These are phyloP conservation scores for Arachis hypogaea DNA, from an alignment of 306 rosid genomes.

Conservation along the genomic window DNA sequence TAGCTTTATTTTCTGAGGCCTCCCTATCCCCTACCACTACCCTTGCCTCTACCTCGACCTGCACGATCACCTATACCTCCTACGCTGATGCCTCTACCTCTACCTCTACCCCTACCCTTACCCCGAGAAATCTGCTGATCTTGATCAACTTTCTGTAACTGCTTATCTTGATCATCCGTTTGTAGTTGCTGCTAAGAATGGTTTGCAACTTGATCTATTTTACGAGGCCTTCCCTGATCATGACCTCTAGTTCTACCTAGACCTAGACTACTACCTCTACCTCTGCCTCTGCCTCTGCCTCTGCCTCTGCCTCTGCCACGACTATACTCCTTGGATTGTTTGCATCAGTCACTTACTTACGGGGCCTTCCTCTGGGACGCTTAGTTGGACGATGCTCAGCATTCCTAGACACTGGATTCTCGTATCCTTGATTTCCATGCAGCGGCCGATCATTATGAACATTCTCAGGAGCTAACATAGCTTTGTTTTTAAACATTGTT, in stretches of 20 bases:
- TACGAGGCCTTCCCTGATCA: slow-evolving; percentile 23
- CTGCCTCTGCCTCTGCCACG: slow-evolving; percentile 6
- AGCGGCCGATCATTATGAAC: slow-evolving; percentile 20
- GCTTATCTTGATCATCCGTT: slow-evolving; percentile 20
- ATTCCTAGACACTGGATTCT: not conserved
- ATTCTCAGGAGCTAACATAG: slow-evolving; percentile 22
- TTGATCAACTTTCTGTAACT: slow-evolving; percentile 7
- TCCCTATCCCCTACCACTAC: not conserved
- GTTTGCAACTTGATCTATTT: not conserved
- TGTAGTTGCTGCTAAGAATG: not conserved
- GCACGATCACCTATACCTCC: not conserved
- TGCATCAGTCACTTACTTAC: slow-evolving; percentile 15
- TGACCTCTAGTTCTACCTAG: no score
- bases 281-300: slow-evolving; percentile 17
- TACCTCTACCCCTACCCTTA: not conserved
- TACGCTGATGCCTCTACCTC: not conserved
- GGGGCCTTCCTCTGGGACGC: slow-evolving; percentile 41
- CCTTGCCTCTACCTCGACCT: slow-evolving; percentile 13
- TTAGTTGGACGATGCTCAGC: slow-evolving; percentile 10
- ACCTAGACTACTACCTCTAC: no score
- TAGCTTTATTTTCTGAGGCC: slow-evolving; percentile 19
- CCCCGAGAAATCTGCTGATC: not conserved
- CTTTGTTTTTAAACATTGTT: not conserved
- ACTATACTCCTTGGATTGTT: not conserved
- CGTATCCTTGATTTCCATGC: slow-evolving; percentile 28